phyloP scores from a whole-genome alignment of 306 rosid species.

The Glycine soja region DNA sequence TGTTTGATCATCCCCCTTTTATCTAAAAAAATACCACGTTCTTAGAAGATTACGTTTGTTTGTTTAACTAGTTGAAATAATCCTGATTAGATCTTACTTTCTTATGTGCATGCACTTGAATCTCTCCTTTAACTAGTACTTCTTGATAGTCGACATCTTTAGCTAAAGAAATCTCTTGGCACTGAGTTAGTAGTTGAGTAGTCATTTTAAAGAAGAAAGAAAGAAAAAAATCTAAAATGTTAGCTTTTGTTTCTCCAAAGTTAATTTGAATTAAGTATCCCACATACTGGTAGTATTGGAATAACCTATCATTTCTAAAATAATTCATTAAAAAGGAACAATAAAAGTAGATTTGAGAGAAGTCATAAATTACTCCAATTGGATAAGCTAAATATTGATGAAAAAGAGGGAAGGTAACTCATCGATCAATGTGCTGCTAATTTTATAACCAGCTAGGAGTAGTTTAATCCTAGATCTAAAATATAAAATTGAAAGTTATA shows the following conservation, averaged over 20 bases:
- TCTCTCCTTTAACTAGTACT: neutral
- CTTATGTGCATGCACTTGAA: constrained; percentile 24
- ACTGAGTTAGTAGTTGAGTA: constrained; percentile 12
- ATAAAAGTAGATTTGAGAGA: neutral
- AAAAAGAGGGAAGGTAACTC: constrained; percentile 20
- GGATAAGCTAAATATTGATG: neutral
- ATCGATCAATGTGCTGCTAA: neutral
- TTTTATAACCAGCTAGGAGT: constrained; percentile 12
- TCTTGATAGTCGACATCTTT: neutral
- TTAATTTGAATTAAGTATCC: neutral
- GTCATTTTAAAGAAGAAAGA: constrained; percentile 5
- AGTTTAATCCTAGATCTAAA: constrained; percentile 14
- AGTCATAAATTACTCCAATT: neutral
- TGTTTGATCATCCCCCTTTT: constrained; percentile 11
- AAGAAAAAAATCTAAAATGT: neutral
- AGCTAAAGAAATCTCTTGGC: neutral
- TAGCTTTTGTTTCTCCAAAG: neutral
- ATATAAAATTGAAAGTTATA: constrained; percentile 23
- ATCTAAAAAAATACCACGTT: constrained; percentile 1
- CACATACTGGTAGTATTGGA: neutral
- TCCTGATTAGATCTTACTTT: neutral
- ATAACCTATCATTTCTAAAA: neutral
- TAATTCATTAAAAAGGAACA: neutral
- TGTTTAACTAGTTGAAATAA: neutral
- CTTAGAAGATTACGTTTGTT: neutral